Conservation (phyloP, 2,329 filamentous ascomycete species). For the Penicillium polonicum region DNA sequence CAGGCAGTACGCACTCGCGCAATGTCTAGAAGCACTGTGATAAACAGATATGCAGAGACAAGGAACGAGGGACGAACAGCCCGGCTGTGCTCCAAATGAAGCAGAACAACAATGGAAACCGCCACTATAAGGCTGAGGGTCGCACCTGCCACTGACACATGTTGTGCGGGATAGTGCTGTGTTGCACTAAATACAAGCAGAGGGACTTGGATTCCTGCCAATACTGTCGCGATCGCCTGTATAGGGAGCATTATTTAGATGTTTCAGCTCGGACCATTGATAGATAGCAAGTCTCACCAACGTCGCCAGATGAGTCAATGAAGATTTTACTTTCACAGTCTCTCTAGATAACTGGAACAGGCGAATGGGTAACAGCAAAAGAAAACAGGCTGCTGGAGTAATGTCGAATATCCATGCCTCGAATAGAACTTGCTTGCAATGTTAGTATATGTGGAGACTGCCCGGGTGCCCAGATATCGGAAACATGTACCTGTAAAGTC, state of each 20-base stretch:
- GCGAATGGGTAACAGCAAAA: slow-evolving; percentile 13
- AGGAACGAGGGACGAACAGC: slow-evolving; percentile 32
- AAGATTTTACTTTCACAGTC: slow-evolving; percentile 14
- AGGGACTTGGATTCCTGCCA: neutral
- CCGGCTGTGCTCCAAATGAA: slow-evolving; percentile 27
- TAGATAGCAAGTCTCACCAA: slow-evolving; percentile 3
- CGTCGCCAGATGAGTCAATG: slow-evolving; percentile 6
- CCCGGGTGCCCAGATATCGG: neutral
- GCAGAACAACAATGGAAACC: slow-evolving; percentile 16
- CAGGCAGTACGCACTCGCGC: slow-evolving; percentile 43
- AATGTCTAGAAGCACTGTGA: slow-evolving; percentile 45
- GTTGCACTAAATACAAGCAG: neutral
- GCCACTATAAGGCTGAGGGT: slow-evolving; percentile 21
- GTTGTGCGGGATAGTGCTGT: neutral
- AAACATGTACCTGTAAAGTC: neutral
- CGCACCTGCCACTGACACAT: slow-evolving; percentile 1
- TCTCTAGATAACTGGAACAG: slow-evolving; percentile 12
- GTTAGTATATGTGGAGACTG: neutral
- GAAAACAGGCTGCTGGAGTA: slow-evolving; percentile 7
- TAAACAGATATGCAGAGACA: slow-evolving; percentile 41
- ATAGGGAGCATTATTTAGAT: neutral
- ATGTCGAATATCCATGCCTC: neutral
- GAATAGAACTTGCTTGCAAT: neutral
- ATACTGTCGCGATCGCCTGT: neutral
- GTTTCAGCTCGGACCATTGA: neutral